These are phyloP conservation scores for Rhodotorula mucilaginosa DNA, from an alignment of 1,284 basidiomycete genomes.

Conservation along the genomic window DNA sequence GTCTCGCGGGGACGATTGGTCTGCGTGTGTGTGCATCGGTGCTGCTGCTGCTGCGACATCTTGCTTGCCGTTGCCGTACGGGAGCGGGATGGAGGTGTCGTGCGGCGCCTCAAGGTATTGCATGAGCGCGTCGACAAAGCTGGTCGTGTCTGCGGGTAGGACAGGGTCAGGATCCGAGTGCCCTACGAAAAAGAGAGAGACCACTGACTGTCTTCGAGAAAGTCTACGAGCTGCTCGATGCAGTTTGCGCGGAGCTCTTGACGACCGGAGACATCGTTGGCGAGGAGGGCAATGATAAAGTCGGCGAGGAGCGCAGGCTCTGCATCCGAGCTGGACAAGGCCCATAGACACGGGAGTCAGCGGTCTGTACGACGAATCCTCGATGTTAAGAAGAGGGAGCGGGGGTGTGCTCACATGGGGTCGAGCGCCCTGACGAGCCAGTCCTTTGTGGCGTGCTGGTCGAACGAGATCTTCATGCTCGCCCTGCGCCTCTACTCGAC, in stretches of 20 bases:
- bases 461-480: conserved; percentile 1
- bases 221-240: conserved; percentile 76
- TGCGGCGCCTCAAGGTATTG: conserved; percentile 48
- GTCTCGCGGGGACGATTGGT: background rate
- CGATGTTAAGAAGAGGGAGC: no score
- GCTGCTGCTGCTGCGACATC: background rate
- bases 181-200: background rate
- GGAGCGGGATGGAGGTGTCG: conserved; percentile 10
- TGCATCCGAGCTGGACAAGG: conserved; percentile 75
- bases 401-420: conserved; percentile 63
- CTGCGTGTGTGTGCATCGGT: background rate
- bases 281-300: conserved; percentile 90
- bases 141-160: conserved; percentile 60
- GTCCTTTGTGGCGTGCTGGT: conserved; percentile 25
- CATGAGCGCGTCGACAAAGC: conserved; percentile 82
- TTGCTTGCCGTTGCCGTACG: background rate
- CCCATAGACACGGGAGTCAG: no score
- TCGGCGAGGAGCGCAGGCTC: conserved; percentile 90
- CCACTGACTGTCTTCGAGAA: conserved; percentile 65
- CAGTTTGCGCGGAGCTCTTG: conserved; percentile 77
- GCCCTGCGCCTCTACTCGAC: background rate
- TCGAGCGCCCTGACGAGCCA: conserved; percentile 81
- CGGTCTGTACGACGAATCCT: background rate
- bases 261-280: conserved; percentile 75
- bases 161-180: background rate